phyloP scores from a whole-genome alignment of 768 basidiomycete species.

The Obba rivulosa region DNA sequence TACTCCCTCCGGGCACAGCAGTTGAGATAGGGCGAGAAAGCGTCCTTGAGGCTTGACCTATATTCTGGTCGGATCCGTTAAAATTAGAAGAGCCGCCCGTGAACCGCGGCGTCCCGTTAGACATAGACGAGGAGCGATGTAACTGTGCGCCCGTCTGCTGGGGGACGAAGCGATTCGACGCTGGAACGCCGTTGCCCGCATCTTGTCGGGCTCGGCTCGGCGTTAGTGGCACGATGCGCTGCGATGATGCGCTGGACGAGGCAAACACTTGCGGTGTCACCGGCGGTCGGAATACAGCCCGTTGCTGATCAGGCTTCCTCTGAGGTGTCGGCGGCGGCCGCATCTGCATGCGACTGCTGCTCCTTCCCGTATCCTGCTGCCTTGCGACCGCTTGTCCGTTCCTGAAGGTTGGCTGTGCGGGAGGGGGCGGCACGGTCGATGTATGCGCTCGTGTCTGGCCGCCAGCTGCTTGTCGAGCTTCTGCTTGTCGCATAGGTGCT shows the following conservation, averaged over 20 bases:
- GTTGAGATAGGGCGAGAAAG: constrained; percentile 14
- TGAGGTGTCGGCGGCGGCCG: constrained; percentile 51
- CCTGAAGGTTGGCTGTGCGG: constrained; percentile 6
- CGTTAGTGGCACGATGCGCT: constrained; percentile 10
- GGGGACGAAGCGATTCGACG: constrained; percentile 6
- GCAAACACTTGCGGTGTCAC: constrained; percentile 25
- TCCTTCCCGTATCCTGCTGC: not conserved
- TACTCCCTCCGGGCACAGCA: constrained; percentile 21
- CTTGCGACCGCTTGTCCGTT: not conserved
- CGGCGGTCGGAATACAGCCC: constrained; percentile 16
- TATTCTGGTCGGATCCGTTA: not conserved
- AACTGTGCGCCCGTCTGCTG: constrained; percentile 6
- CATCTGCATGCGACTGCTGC: constrained; percentile 31
- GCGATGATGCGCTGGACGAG: constrained; percentile 6
- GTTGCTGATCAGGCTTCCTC: constrained; percentile 3
- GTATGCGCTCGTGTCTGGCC: constrained; percentile 3
- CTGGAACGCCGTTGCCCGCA: not conserved
- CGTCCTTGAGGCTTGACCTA: not conserved
- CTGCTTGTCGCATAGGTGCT: constrained; percentile 32
- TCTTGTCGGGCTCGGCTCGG: not conserved
- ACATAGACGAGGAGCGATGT: constrained; percentile 26
- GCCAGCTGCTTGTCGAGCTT: constrained; percentile 15
- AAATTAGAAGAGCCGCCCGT: constrained; percentile 4
- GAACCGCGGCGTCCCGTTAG: constrained; percentile 6
- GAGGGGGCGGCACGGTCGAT: constrained; percentile 27